A percentile compares a stretch with the other conserved stretches of the same genome.
Conservation (phyloP, 2,329 filamentous ascomycete species). For the Fusarium equiseti region DNA sequence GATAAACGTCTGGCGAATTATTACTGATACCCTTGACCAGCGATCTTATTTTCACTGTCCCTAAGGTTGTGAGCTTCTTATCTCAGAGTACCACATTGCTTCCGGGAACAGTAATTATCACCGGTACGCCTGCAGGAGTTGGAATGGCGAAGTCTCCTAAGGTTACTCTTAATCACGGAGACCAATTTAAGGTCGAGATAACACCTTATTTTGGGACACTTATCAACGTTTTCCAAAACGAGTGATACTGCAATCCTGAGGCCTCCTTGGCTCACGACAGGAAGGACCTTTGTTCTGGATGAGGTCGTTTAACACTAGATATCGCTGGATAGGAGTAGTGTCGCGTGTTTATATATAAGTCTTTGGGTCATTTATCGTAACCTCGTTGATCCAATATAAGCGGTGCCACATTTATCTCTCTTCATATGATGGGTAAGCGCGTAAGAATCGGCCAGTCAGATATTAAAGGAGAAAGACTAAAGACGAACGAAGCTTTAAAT, state of each 20-base stretch:
- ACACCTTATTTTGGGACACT: background rate
- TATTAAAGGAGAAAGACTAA: too few species aligned
- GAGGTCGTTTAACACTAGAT: background rate
- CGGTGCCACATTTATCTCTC: background rate
- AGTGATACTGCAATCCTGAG: background rate
- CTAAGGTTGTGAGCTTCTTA: background rate
- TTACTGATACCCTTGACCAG: background rate
- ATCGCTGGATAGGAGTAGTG: background rate
- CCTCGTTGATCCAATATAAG: background rate
- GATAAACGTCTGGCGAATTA: background rate
- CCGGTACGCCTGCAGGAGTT: conserved; percentile 2
- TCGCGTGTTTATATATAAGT: background rate
- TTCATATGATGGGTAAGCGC: background rate
- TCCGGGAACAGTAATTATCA: background rate
- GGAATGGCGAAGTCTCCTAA: background rate
- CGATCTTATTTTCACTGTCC: background rate
- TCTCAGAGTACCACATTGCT: background rate
- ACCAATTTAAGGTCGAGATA: background rate
- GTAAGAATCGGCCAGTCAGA: too few species aligned
- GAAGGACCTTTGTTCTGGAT: background rate
- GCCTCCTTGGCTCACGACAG: background rate
- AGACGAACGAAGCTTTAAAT: too few species aligned
- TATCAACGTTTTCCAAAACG: background rate
- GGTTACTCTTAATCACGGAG: background rate
- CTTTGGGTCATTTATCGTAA: background rate